These are phyloP conservation scores for Brachypodium distachyon DNA, from an alignment of 202 grass and related monocot genomes.

Conservation along the genomic window DNA sequence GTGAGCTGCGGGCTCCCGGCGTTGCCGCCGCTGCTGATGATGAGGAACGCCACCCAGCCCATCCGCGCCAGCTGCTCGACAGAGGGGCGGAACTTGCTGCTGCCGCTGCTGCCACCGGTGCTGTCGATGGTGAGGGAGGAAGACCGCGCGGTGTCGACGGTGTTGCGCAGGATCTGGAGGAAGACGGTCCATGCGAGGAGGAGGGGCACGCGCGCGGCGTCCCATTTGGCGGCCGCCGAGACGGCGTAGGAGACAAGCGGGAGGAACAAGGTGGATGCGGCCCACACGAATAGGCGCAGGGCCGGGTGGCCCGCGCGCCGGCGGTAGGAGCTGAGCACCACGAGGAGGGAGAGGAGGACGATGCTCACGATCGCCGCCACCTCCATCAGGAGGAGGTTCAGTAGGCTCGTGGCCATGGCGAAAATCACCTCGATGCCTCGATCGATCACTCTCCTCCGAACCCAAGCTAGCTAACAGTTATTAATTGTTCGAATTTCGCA, in stretches of 20 bases:
- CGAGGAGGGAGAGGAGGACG: slow-evolving; percentile 25
- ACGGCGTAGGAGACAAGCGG: slow-evolving; percentile 45
- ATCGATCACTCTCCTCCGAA: not conserved
- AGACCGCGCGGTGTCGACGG: slow-evolving; percentile 36
- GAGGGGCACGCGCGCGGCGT: slow-evolving; percentile 34
- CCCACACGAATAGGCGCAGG: slow-evolving; percentile 40
- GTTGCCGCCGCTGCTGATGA: slow-evolving; percentile 22
- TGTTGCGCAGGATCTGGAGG: slow-evolving; percentile 52
- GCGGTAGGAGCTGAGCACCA: slow-evolving; percentile 35
- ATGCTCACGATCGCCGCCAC: slow-evolving; percentile 40
- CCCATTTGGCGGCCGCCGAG: slow-evolving; percentile 32
- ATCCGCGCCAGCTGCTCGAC: slow-evolving; percentile 46
- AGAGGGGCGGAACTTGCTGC: slow-evolving; percentile 44
- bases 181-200: slow-evolving; percentile 49
- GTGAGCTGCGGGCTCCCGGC: slow-evolving; percentile 36
- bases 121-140: slow-evolving; percentile 15
- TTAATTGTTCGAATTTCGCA: not conserved
- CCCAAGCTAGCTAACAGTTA: not conserved
- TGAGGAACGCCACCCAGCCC: slow-evolving; percentile 52
- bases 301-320: slow-evolving; percentile 30
- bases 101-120: not conserved
- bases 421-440: not conserved
- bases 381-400: slow-evolving; percentile 46
- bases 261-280: slow-evolving; percentile 38
- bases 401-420: slow-evolving; percentile 23